Evolutionary conservation across 768 basidiomycete genomes (phyloP).

Genomic region (Ramaria sp.): DNA sequence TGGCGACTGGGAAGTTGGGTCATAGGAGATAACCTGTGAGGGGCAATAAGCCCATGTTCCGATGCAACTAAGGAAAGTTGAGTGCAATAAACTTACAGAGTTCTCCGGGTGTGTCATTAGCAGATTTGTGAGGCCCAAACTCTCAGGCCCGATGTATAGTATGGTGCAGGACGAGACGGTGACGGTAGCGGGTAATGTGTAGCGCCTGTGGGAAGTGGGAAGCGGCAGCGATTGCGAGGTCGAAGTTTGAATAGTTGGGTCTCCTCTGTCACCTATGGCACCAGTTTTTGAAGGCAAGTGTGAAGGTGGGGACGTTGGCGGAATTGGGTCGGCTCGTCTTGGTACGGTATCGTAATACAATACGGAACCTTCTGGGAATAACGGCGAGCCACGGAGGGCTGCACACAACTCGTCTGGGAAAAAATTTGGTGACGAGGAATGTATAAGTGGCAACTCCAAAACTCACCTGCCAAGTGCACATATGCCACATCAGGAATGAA

Average conservation of each 20-base stretch:
- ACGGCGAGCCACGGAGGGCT: slow-evolving; percentile 11
- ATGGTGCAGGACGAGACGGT: slow-evolving; percentile 24
- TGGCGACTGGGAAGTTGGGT: slow-evolving; percentile 35
- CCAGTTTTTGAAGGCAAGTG: not conserved
- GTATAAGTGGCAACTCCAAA: not conserved
- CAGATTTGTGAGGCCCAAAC: slow-evolving; percentile 71
- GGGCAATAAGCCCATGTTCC: too few relatives aligned
- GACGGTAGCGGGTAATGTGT: not conserved
- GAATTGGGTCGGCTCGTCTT: not conserved
- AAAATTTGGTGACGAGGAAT: not conserved
- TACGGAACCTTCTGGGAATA: not conserved
- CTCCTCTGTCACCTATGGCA: not conserved
- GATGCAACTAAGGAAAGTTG: too few relatives aligned
- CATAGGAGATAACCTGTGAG: slow-evolving; percentile 66
- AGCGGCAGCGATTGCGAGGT: not conserved
- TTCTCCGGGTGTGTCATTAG: slow-evolving; percentile 69
- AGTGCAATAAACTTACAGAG: slow-evolving; percentile 42
- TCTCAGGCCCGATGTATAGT: slow-evolving; percentile 69
- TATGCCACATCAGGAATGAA: slow-evolving; percentile 74
- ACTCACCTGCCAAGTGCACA: slow-evolving; percentile 53
- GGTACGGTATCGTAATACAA: slow-evolving; percentile 1
- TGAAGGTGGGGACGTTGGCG: not conserved
- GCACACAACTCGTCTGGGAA: slow-evolving; percentile 2
- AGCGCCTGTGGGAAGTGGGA: not conserved
- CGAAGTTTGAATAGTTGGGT: not conserved